Percentiles rank a stretch among this genome's conserved stretches.
phyloP scores from a whole-genome alignment of 306 rosid genomes.

The Castanea crenata region DNA sequence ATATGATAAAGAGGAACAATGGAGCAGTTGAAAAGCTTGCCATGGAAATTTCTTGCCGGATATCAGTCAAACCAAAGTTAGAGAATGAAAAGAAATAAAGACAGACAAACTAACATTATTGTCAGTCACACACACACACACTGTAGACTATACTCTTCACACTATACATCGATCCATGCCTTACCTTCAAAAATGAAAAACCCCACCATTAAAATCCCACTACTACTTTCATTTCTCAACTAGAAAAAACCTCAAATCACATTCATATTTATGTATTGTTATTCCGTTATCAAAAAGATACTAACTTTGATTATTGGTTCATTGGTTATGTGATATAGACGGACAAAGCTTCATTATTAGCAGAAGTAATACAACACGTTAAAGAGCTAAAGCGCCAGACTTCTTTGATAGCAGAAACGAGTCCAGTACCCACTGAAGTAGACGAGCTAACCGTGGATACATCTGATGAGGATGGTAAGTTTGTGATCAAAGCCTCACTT shows the following conservation, averaged over 20 bases:
- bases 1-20: conserved; percentile 63
- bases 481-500: conserved; percentile 73
- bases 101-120: conserved; percentile 58
- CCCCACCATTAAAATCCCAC: neutral
- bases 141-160: neutral
- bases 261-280: neutral
- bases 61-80: conserved; percentile 45
- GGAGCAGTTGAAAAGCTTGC: conserved; percentile 61
- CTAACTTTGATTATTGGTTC: neutral
- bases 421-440: conserved; percentile 67
- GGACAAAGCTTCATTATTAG: conserved; percentile 83
- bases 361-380: conserved; percentile 87
- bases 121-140: conserved; percentile 41
- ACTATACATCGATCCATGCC: conserved; percentile 11
- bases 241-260: neutral
- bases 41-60: conserved; percentile 63
- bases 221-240: neutral
- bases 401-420: conserved; percentile 64
- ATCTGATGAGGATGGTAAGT: conserved; percentile 64
- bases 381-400: conserved; percentile 86
- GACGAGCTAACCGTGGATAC: conserved; percentile 79
- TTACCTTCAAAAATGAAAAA: neutral
- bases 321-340: conserved; percentile 40
- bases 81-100: conserved; percentile 38
- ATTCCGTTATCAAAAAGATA: neutral